These are phyloP conservation scores for Chytridiales sp. DNA, from an alignment of 371 early-diverging fungal genomes.

Conservation along the genomic window DNA sequence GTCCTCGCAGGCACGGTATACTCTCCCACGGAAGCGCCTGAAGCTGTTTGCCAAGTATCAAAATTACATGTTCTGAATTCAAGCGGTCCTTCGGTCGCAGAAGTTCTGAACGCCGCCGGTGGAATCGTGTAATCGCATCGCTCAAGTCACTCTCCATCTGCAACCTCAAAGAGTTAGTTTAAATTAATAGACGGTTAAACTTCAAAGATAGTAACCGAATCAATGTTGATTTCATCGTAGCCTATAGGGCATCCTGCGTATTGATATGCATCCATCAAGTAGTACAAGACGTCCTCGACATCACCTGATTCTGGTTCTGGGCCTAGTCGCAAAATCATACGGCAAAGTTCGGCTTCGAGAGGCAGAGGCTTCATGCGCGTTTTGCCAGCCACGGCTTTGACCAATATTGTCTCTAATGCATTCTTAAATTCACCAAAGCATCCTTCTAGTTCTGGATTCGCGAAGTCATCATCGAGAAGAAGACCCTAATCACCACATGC, in stretches of 20 bases:
- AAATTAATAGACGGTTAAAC: not conserved
- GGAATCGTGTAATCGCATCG: slow-evolving; percentile 33
- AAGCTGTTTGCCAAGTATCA: slow-evolving; percentile 78
- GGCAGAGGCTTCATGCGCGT: slow-evolving; percentile 16
- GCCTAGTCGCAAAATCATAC: slow-evolving; percentile 60
- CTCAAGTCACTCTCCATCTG: slow-evolving; percentile 41
- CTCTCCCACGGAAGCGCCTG: slow-evolving; percentile 87
- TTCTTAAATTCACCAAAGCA: slow-evolving; percentile 21
- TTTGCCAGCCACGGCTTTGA: slow-evolving; percentile 24
- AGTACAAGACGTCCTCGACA: slow-evolving; percentile 72
- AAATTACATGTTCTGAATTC: slow-evolving; percentile 60
- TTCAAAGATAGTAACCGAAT: slow-evolving; percentile 42
- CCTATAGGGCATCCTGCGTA: slow-evolving; percentile 51
- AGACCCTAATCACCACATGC: slow-evolving; percentile 26
- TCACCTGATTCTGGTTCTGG: slow-evolving; percentile 48
- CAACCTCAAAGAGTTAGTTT: slow-evolving; percentile 1
- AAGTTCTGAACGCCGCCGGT: slow-evolving; percentile 11
- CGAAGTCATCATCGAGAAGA: slow-evolving; percentile 20
- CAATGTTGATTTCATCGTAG: slow-evolving; percentile 55
- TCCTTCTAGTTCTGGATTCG: not conserved
- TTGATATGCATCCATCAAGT: slow-evolving; percentile 65
- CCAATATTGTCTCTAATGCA: slow-evolving; percentile 20
- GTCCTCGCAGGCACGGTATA: slow-evolving; percentile 64
- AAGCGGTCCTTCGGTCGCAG: not conserved
- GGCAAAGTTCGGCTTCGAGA: slow-evolving; percentile 55